Evolutionary conservation across 116 monocot genomes (phyloP), one percentile per base, ranked within the genome.

Genomic region (Zostera marina): DNA sequence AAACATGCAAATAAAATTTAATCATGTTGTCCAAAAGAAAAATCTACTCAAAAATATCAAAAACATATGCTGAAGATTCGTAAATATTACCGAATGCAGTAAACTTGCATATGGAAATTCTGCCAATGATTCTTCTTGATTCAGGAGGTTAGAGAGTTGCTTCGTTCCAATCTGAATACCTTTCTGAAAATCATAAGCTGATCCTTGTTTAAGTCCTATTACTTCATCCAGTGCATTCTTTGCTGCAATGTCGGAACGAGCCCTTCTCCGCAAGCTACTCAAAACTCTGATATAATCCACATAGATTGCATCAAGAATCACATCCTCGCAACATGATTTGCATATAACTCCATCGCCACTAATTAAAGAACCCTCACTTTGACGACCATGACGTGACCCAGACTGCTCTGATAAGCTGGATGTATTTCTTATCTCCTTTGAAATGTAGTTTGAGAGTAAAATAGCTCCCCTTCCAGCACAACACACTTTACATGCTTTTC

Each of bases 391-490:
- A 73, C 54, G 71, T 42, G 83, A 83, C 45, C 92, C 92, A 77
- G 63, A 63, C 23, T 79, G 77, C 26, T 65, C 71, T 60, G 74
- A 66, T 53, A 59, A 69, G 53, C 72, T 60, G 41, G 63, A 76
- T 39, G 66, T 71, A 19, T 64, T 78, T 77, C 72, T 90, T 44
- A 54, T 46, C 12, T 91, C 83, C 60, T 76, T 91, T 57, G 61
- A 63, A 26, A 47, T 71, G 72, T 65, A 69, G 26, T 49, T 79
- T 7, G 71, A 43, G 32, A 99, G 69, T 53, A 87, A 67, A 68
- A 22, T 60, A 57, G 91, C 99, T 62, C 91, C 99, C 69, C 71
- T 84, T 38, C 99, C 99, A 63, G 87, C 91, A 81, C 87, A 91
- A 54, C 99, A 91, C 70, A 68, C 66, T 68, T 68, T 87, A 68